These are phyloP conservation scores for Tetraselmis chui DNA, from an alignment of 139 green algal species.

Conservation along the genomic window DNA sequence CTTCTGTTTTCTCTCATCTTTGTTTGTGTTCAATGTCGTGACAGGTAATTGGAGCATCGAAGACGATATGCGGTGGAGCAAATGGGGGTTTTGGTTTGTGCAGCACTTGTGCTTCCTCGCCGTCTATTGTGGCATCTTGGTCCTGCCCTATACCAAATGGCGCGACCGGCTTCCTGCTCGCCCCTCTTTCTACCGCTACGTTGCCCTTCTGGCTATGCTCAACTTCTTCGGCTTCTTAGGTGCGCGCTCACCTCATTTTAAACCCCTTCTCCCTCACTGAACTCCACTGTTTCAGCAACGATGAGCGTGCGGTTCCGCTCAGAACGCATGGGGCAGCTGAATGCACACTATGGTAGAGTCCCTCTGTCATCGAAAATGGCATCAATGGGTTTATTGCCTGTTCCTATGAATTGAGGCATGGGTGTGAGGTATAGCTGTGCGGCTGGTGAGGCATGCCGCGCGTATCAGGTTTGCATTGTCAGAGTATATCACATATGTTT, in stretches of 20 bases:
- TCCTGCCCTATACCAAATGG: slow-evolving; percentile 34
- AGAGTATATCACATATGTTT: no score
- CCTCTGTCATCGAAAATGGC: background rate
- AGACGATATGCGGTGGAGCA: slow-evolving; percentile 37
- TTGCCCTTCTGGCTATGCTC: slow-evolving; percentile 25
- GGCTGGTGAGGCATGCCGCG: no score
- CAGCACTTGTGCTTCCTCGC: slow-evolving; percentile 24
- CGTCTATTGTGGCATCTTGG: slow-evolving; percentile 32
- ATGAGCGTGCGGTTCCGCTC: slow-evolving; percentile 6
- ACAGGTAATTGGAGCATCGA: background rate
- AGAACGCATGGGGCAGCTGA: background rate
- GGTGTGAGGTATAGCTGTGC: no score
- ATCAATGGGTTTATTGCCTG: background rate
- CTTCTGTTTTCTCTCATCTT: no score
- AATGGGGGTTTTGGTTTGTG: slow-evolving; percentile 49
- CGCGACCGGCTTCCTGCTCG: slow-evolving; percentile 42
- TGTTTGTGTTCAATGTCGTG: no score
- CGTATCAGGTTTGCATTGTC: no score
- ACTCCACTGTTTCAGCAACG: no score
- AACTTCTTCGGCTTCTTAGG: slow-evolving; percentile 14
- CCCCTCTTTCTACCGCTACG: slow-evolving; percentile 45
- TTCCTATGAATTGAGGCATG: no score
- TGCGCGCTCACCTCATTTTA: background rate
- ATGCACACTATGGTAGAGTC: slow-evolving; percentile 3
- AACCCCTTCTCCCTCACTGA: no score